phyloP scores from a whole-genome alignment of 139 green algal genomes.

The Ettlia oleoabundans region DNA sequence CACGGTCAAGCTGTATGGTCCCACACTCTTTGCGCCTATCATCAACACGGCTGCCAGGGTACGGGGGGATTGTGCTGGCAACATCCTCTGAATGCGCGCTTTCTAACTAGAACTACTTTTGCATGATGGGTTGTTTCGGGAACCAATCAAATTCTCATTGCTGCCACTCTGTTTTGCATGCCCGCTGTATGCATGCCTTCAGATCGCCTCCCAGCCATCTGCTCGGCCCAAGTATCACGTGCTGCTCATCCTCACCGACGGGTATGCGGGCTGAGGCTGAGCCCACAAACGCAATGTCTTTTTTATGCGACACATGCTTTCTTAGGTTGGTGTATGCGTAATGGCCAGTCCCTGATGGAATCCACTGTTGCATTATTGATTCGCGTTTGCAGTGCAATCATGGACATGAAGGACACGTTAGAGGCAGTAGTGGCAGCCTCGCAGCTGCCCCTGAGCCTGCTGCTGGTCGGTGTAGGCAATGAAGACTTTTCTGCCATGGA shows the following conservation, averaged over 20 bases:
- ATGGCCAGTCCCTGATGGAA: too few relatives aligned
- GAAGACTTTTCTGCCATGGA: conserved; percentile 56
- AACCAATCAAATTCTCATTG: too few relatives aligned
- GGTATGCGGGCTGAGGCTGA: too few relatives aligned
- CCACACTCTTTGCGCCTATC: conserved; percentile 58
- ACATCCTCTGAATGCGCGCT: too few relatives aligned
- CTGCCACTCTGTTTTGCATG: background rate
- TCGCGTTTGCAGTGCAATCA: conserved; percentile 48
- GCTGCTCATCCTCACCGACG: conserved; percentile 64
- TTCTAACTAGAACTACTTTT: too few relatives aligned
- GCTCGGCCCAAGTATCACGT: conserved; percentile 44
- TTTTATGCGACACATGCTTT: background rate
- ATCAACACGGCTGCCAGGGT: conserved; percentile 34
- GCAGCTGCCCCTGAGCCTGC: conserved; percentile 57
- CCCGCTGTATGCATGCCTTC: background rate
- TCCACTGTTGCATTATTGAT: too few relatives aligned
- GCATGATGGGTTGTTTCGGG: too few relatives aligned
- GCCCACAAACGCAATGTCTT: too few relatives aligned
- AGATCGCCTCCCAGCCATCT: conserved; percentile 5
- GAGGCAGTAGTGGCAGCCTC: conserved; percentile 52
- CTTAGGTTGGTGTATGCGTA: too few relatives aligned
- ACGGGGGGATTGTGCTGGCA: background rate
- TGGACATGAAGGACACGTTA: conserved; percentile 57
- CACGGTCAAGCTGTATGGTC: conserved; percentile 45
- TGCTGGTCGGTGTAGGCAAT: conserved; percentile 64